Evolutionary conservation across 2,329 filamentous ascomycete genomes (phyloP), one percentile per base, ranked within the genome.

Genomic region (Colletotrichum sp.): DNA sequence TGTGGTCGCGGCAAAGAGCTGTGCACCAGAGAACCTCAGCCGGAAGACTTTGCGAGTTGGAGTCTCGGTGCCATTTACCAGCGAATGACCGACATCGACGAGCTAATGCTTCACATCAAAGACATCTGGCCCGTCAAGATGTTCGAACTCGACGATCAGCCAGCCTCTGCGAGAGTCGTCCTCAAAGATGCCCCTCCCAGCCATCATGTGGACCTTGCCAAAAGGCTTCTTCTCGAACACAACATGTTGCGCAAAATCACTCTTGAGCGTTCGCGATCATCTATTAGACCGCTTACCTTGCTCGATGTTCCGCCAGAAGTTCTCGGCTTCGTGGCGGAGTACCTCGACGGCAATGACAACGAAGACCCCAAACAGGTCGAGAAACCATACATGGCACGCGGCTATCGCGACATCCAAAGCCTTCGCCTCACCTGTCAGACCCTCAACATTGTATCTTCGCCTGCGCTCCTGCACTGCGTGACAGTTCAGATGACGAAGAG

Each of bases 11-110:
- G 39, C 39, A 49, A 49, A 49, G 39, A 49, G 18, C 39, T 49
- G 12, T 12, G 39, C 39, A 12, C 18, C 39, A 3, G 39, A 49
- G 39, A 49, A 49, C 18, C 0, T 49, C 39, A 0, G 18, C 39
- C 39, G 1, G 39, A 12, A 4, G 0, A n/a, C 9, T n/a, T 49
- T 0, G 0, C 39, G 9, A 21, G 0, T 12, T 49, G 39, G 39
- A 49, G 39, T 6, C 18, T 49, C 39, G 39, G 39, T 49, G 39
- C 3, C 39, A 49, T 49, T 49, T 49, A 49, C 39, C 39, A 49
- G 39, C 39, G 39, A n/a, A 49, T 49, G 39, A 49, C 39, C 3
- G 39, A 49, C 39, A 49, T 49, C 18, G 39, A 49, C 39, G 39
- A 49, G 0, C 39, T 49, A 49, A 0, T 49, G 39, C 9, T 49